phyloP scores from a whole-genome alignment of 163 green algal species.

The Volvox carteri region DNA sequence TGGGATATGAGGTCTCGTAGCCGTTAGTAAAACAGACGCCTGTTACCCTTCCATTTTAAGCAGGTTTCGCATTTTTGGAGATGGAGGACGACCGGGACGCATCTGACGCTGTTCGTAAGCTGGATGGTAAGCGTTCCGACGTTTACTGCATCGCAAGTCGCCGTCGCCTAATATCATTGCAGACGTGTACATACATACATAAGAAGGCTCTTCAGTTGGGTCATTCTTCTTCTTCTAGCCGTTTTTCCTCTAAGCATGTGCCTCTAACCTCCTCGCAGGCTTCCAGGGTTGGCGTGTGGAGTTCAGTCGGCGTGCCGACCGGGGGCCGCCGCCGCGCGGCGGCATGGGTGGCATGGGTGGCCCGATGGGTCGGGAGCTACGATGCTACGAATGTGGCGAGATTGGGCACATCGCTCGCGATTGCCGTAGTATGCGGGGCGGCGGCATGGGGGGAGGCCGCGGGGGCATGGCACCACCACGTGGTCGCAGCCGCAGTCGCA shows the following conservation, averaged over 20 bases:
- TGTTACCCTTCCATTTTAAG: too few relatives aligned
- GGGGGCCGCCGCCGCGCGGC: conserved; percentile 36
- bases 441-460: conserved; percentile 8
- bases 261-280: conserved; percentile 57
- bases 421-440: conserved; percentile 58
- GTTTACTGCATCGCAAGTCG: not conserved
- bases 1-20: too few relatives aligned
- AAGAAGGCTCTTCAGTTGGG: too few relatives aligned
- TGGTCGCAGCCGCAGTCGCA: conserved; percentile 46
- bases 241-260: too few relatives aligned
- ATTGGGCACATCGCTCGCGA: conserved; percentile 70
- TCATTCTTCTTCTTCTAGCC: too few relatives aligned
- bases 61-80: conserved; percentile 69
- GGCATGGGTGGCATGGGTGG: conserved; percentile 38
- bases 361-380: conserved; percentile 45
- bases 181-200: too few relatives aligned
- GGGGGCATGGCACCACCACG: conserved; percentile 13
- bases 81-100: conserved; percentile 70
- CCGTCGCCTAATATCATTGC: too few relatives aligned
- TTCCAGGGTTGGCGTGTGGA: conserved; percentile 70
- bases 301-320: conserved; percentile 58
- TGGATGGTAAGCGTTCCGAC: conserved; percentile 60
- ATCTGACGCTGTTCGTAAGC: conserved; percentile 60
- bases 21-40: too few relatives aligned
- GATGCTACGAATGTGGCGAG: conserved; percentile 72